These are phyloP conservation scores for Trifolium dubium DNA, from an alignment of 306 rosid species.

Conservation along the genomic window DNA sequence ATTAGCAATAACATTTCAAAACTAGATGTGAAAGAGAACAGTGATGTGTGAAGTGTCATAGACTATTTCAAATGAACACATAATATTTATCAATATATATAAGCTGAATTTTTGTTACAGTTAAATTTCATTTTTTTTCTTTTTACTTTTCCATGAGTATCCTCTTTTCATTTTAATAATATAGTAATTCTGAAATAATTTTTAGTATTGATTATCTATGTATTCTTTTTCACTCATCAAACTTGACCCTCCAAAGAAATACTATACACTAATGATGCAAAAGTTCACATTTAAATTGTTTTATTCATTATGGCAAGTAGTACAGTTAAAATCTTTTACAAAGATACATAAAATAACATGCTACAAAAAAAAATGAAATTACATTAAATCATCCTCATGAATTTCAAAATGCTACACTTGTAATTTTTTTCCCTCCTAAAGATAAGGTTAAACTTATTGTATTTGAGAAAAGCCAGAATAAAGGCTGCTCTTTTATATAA, in stretches of 20 bases:
- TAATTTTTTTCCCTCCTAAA: not conserved
- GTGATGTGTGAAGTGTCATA: not conserved
- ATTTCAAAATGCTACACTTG: slow-evolving; percentile 26
- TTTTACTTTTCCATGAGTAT: not conserved
- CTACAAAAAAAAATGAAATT: not conserved
- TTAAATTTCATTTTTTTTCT: not conserved
- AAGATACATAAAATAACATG: not conserved
- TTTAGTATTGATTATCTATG: not conserved
- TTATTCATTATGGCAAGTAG: not conserved
- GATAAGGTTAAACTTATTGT: slow-evolving; percentile 18
- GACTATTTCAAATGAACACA: not conserved
- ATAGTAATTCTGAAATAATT: not conserved
- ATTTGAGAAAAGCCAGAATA: slow-evolving; percentile 4
- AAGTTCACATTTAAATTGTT: not conserved
- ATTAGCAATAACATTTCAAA: slow-evolving; percentile 38
- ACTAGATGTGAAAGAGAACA: slow-evolving; percentile 15
- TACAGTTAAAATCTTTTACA: not conserved
- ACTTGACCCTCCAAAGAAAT: not conserved
- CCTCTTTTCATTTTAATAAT: not conserved
- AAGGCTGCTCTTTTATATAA: slow-evolving; percentile 4
- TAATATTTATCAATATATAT: not conserved
- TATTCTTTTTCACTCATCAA: slow-evolving; percentile 1
- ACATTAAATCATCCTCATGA: slow-evolving; percentile 21
- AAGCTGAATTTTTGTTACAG: not conserved
- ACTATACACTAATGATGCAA: not conserved